phyloP scores from a whole-genome alignment of 768 basidiomycete species.

The Tricholomella constricta region DNA sequence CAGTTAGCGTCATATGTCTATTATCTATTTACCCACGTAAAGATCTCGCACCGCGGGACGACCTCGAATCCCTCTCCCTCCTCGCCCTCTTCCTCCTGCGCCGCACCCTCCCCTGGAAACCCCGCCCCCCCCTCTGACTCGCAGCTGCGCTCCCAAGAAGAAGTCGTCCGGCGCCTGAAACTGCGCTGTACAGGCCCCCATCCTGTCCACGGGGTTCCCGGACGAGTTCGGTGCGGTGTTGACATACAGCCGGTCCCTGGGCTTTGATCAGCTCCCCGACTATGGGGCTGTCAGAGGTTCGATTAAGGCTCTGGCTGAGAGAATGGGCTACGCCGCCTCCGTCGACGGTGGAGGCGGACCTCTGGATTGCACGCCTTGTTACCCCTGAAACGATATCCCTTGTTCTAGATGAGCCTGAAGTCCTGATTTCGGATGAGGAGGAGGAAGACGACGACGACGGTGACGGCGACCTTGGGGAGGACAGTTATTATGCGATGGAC shows the following conservation, averaged over 20 bases:
- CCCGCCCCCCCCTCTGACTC: slow-evolving; percentile 15
- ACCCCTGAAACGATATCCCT: slow-evolving; percentile 6
- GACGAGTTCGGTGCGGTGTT: slow-evolving; percentile 23
- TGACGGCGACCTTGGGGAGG: slow-evolving; percentile 11
- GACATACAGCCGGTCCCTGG: slow-evolving; percentile 22
- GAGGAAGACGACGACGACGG: slow-evolving; percentile 16
- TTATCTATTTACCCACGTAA: slow-evolving; percentile 7
- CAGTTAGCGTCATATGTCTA: slow-evolving; percentile 6
- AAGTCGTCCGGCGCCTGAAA: slow-evolving; percentile 19
- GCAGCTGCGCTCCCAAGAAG: slow-evolving; percentile 16
- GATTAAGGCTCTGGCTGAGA: slow-evolving; percentile 17
- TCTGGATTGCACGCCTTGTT: slow-evolving; percentile 21
- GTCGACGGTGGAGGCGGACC: slow-evolving; percentile 17
- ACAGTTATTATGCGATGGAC: slow-evolving; percentile 21
- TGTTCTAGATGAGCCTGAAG: slow-evolving; percentile 14
- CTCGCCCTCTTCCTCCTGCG: slow-evolving; percentile 58
- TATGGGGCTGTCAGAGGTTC: slow-evolving; percentile 12
- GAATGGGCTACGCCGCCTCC: slow-evolving; percentile 12
- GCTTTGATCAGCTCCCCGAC: slow-evolving; percentile 25
- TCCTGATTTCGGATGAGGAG: slow-evolving; percentile 15
- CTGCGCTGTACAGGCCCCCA: slow-evolving; percentile 11
- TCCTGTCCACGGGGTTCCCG: slow-evolving; percentile 21
- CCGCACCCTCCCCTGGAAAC: slow-evolving; percentile 40
- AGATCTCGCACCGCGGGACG: slow-evolving; percentile 44
- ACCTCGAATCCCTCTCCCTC: slow-evolving; percentile 58